Percentiles rank a stretch among this genome's conserved stretches.
Conservation (phyloP, 148 eudicot species). For the Rheum nobile region DNA sequence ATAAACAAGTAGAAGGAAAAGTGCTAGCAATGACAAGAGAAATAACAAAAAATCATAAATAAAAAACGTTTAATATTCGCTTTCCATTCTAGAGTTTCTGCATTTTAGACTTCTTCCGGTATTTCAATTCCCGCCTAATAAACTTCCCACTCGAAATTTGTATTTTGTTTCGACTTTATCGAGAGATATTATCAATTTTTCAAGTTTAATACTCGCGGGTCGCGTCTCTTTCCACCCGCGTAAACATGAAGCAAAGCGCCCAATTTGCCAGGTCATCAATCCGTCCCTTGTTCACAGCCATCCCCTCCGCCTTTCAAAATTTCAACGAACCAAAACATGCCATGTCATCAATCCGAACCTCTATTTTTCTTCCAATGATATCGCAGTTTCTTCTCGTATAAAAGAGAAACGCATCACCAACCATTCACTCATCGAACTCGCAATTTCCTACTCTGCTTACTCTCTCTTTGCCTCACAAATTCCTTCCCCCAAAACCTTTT, state of each 20-base stretch:
- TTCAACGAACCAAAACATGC: background rate
- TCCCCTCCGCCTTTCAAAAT: background rate
- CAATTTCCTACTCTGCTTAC: background rate
- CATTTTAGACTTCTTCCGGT: too few relatives aligned
- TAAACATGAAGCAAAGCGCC: background rate
- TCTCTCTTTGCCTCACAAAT: background rate
- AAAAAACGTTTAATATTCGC: too few relatives aligned
- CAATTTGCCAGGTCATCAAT: constrained; percentile 5
- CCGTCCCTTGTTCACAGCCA: background rate
- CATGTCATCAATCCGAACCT: background rate
- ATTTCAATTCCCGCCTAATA: background rate
- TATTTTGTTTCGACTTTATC: too few relatives aligned
- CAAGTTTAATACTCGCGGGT: background rate
- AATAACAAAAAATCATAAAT: too few relatives aligned
- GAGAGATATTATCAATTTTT: background rate
- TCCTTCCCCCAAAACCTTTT: background rate
- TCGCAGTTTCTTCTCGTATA: background rate
- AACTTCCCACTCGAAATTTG: background rate
- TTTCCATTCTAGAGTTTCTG: too few relatives aligned
- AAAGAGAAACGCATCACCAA: background rate
- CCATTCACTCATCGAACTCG: background rate
- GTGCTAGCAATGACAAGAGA: too few relatives aligned
- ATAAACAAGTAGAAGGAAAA: too few relatives aligned
- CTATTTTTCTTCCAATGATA: background rate
- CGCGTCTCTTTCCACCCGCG: background rate